phyloP scores from a whole-genome alignment of 2,329 filamentous ascomycete genomes.

The Podosphaera fusca region DNA sequence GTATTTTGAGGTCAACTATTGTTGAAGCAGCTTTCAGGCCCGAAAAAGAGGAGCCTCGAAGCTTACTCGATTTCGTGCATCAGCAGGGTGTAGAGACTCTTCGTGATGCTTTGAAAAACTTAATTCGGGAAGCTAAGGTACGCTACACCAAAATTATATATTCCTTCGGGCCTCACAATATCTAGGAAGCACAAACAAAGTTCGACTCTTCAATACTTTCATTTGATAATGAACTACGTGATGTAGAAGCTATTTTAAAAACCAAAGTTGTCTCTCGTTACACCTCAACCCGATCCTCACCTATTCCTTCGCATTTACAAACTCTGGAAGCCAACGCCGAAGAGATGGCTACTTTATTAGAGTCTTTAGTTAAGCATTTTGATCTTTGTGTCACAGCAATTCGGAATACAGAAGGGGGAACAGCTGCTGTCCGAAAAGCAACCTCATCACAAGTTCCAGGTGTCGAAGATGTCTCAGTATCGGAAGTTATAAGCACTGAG shows the following conservation, averaged over 20 bases:
- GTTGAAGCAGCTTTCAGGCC: conserved; percentile 43
- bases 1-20: conserved; percentile 35
- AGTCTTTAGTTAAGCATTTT: conserved; percentile 68
- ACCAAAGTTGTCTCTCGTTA: conserved; percentile 14
- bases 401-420: conserved; percentile 66
- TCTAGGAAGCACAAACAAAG: conserved; percentile 38
- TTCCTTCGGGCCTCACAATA: conserved; percentile 3
- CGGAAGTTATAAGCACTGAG: conserved; percentile 34
- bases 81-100: conserved; percentile 44
- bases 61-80: conserved; percentile 54
- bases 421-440: conserved; percentile 43
- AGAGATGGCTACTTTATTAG: conserved; percentile 59
- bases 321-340: conserved; percentile 35
- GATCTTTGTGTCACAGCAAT: conserved; percentile 83
- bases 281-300: conserved; percentile 10
- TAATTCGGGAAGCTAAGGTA: conserved; percentile 48
- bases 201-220: conserved; percentile 46
- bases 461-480: conserved; percentile 33
- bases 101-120: conserved; percentile 41
- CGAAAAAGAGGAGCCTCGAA: conserved; percentile 31
- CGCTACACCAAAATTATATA: background rate
- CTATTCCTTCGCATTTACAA: conserved; percentile 23
- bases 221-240: conserved; percentile 52
- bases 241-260: conserved; percentile 27
- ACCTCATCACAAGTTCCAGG: conserved; percentile 33